Base-by-base conservation (phyloP, 495 filamentous ascomycete genomes). In the Podospora tetraspora region DNA sequence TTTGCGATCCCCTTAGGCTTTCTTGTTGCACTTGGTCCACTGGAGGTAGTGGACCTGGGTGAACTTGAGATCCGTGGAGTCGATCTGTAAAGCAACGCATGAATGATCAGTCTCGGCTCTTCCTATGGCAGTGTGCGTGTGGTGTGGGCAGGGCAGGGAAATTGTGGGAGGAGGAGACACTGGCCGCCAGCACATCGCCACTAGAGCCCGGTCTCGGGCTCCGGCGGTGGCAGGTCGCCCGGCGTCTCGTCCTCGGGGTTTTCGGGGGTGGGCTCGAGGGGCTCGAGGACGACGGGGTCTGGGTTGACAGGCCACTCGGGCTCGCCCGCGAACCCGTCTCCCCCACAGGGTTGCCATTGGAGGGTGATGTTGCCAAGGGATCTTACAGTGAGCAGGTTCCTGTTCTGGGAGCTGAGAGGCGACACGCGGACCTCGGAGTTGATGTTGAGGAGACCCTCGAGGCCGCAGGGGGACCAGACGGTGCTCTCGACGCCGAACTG, bases 391-490 rank as follows among this genome's bases (percentile, higher is more conserved):
- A 77, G 62, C 37, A 71, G 71, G 24, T 69, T 74, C 3, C 34
- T 56, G 62, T 68, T 67, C 22, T 43, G 34, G 11, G 64, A 23
- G 63, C 73, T 71, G 30, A 52, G 21, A 21, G 76, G 72, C 30
- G 68, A 60, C 52, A 82, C 64, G 34, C 77, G 79, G 60, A 82
- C 75, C 69, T 78, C 75, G 57, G 78, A 79, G 75, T 82, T 80
- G 75, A 82, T 80, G 71, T 81, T 82, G 65, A 82, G 70, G 52
- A 79, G 68, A 43, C 76, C 76, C 59, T 78, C 76, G 22, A 69
- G 29, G 30, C 79, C 79, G 70, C 80, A 82, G 24, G 80, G 78
- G 43, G 79, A 80, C 80, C 80, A 82, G 66, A 80, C 78, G 64
- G 76, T 78, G 66, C 72, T 77, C 62, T 74, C 69, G 64, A 78